These are phyloP conservation scores for Encephalitozoon hellem DNA, from an alignment of 371 early-diverging fungal genomes.

Conservation along the genomic window DNA sequence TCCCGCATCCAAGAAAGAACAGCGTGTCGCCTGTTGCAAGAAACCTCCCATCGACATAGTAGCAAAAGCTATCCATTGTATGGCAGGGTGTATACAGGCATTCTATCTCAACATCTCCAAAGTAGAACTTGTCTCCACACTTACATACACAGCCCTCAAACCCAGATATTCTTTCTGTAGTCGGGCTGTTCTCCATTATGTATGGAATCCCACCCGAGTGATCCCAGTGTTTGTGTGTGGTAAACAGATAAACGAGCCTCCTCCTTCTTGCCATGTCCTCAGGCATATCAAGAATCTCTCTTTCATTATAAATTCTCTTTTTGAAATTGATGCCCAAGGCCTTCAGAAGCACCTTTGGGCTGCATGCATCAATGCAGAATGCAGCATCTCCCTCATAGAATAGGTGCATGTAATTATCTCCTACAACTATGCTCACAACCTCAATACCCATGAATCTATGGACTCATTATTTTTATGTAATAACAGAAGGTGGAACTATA, in stretches of 20 bases:
- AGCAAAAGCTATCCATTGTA: slow-evolving; percentile 53
- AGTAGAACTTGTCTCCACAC: neutral
- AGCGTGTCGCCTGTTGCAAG: slow-evolving; percentile 58
- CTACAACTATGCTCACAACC: slow-evolving; percentile 19
- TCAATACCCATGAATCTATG: neutral
- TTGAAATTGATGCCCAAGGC: slow-evolving; percentile 13
- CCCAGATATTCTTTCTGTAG: neutral
- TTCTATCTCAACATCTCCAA: slow-evolving; percentile 20
- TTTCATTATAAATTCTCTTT: slow-evolving; percentile 18
- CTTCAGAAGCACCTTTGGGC: slow-evolving; percentile 16
- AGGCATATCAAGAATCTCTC: slow-evolving; percentile 4
- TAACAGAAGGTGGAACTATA: no score
- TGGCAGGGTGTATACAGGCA: slow-evolving; percentile 56
- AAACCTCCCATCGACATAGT: slow-evolving; percentile 27
- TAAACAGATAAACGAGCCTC: slow-evolving; percentile 40
- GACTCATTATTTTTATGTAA: neutral
- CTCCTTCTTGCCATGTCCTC: neutral
- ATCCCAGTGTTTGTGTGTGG: slow-evolving; percentile 60
- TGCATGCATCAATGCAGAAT: slow-evolving; percentile 40
- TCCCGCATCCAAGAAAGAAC: slow-evolving; percentile 59
- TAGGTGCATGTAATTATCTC: slow-evolving; percentile 45
- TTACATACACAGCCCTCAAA: slow-evolving; percentile 12
- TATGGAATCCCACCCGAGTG: slow-evolving; percentile 51
- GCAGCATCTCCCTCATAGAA: slow-evolving; percentile 38
- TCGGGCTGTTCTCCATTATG: slow-evolving; percentile 34